Evolutionary conservation across 2,329 filamentous ascomycete genomes (phyloP), one percentile per base, ranked within the genome.

Genomic region (Corniculantispora saksenae): DNA sequence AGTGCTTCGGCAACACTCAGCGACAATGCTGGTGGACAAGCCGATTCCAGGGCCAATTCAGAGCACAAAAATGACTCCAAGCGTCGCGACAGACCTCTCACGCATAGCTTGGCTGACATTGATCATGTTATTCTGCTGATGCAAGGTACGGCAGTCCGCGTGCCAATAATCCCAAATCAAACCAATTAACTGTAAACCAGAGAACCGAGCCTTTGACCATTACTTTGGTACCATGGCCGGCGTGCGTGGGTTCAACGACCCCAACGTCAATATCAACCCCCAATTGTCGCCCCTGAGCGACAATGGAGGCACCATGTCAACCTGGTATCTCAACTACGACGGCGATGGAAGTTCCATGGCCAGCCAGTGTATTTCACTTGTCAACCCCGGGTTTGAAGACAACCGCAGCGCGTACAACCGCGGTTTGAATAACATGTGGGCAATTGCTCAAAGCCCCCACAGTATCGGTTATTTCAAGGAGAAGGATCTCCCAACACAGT

Each of bases 41-140:
- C 21, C 25, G 23, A 25, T 25, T 1, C 47, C 21, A 25, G 15
- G 21, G 13, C 21, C 2, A 12, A 15, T 13, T 12, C 25, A 12
- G 21, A 4, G 10, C 38, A 43, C 38, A 19, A 43, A 13, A 43
- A 43, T 13, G 38, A 43, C 17, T 3, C 10, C 38, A 43, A 43
- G 38, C 38, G 38, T 43, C 47, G 23, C 23, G 47, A 50, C 21
- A 50, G 47, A 27, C 47, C 47, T 50, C 47, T 50, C 47, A 50
- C 47, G 23, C 47, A 15, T 4, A 15, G 10, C 3, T 23, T 27
- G 13, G 21, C 21, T 4, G 8, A 25, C 1, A 83, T 86, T 64
- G 78, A 86, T 27, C 84, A 86, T 82, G 83, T 86, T 32, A 79
- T 86, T 13, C 79, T 86, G 12, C 85, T 86, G 73, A 86, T 86